A percentile compares a stretch with the other conserved stretches of the same genome.
phyloP scores from a whole-genome alignment of 495 filamentous ascomycete genomes.

The Penicillium psychrofluorescens region DNA sequence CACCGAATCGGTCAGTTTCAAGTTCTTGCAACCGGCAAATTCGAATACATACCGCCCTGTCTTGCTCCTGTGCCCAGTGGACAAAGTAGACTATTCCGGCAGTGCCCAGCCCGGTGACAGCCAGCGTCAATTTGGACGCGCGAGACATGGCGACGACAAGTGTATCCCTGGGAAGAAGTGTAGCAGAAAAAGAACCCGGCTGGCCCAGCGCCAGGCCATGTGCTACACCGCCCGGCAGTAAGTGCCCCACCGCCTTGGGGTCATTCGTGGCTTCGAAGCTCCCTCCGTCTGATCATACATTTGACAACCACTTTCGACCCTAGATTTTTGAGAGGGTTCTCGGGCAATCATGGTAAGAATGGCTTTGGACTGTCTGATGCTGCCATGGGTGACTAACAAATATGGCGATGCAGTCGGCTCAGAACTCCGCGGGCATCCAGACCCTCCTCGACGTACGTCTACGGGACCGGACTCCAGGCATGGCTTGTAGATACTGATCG shows the following conservation, averaged over 20 bases:
- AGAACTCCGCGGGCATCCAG: conserved; percentile 97
- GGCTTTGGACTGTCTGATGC: neutral
- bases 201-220: neutral
- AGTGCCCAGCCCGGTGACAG: conserved; percentile 67
- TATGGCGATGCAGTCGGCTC: conserved; percentile 63
- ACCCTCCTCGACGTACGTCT: conserved; percentile 91
- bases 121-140: conserved; percentile 79
- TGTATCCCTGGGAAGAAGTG: neutral
- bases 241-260: conserved; percentile 25
- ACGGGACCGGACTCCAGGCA: neutral
- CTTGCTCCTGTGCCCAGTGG: conserved; percentile 78
- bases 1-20: conserved; percentile 6
- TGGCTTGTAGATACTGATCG: conserved; percentile 19
- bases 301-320: conserved; percentile 3
- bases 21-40: neutral
- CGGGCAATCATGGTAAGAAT: conserved; percentile 33
- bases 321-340: conserved; percentile 8
- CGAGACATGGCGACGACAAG: conserved; percentile 59
- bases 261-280: conserved; percentile 27
- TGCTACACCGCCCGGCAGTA: neutral
- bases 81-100: conserved; percentile 75
- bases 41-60: conserved; percentile 62
- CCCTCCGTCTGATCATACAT: neutral
- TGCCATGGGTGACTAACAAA: conserved; percentile 17
- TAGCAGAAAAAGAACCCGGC: neutral